Percentiles rank a stretch among this genome's conserved stretches.
Conservation (phyloP, 805 yeast genomes). For the Saccharomycopsis capsularis region DNA sequence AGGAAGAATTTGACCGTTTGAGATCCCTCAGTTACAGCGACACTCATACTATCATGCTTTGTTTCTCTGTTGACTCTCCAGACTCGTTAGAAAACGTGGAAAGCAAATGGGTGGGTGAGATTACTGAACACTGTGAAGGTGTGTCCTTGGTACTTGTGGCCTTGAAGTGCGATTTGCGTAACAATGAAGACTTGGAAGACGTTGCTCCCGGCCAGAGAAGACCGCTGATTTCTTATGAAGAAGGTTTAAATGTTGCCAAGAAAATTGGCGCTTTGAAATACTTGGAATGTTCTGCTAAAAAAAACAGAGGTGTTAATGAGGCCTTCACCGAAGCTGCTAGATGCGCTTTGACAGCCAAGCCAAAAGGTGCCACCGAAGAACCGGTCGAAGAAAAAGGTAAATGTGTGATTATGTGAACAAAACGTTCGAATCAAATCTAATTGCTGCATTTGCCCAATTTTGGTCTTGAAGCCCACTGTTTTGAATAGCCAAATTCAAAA, state of each 20-base stretch:
- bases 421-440: not conserved
- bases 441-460: too few species aligned
- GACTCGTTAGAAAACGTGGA: constrained; percentile 94
- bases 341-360: constrained; percentile 85
- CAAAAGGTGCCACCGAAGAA: constrained; percentile 60
- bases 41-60: constrained; percentile 94
- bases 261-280: constrained; percentile 90
- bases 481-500: too few species aligned
- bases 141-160: constrained; percentile 92
- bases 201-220: constrained; percentile 30
- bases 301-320: constrained; percentile 96
- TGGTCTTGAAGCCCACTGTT: too few species aligned
- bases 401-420: constrained; percentile 36
- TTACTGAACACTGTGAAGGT: constrained; percentile 94
- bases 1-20: constrained; percentile 93
- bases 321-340: constrained; percentile 98
- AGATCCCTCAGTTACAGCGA: constrained; percentile 90
- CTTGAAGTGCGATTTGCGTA: constrained; percentile 86
- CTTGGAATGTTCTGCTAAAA: constrained; percentile 94
- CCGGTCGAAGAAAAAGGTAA: constrained; percentile 28
- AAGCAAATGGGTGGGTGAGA: constrained; percentile 95
- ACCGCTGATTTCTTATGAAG: constrained; percentile 76
- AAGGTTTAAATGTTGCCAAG: constrained; percentile 89
- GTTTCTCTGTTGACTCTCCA: constrained; percentile 89
- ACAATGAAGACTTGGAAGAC: constrained; percentile 47